Evolutionary conservation across 1,139 yeast species (phyloP), one percentile per base, ranked within the genome.

Genomic region (Maudiozyma humilis): DNA sequence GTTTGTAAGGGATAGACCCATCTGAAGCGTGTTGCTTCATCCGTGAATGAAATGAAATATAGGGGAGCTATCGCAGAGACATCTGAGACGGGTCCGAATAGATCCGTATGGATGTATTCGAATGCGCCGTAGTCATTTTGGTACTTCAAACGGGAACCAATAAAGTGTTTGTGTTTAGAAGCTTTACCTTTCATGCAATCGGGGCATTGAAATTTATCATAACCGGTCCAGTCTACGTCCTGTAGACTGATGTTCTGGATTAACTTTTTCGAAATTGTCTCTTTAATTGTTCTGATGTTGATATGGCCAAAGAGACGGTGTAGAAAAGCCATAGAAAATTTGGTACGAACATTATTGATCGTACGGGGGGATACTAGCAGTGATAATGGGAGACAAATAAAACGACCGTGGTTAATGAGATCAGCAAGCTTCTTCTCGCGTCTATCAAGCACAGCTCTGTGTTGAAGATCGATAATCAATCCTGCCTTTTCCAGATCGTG

Each of bases 11-110:
- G 47, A 31, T 35, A 45, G 7, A 39, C 42, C 43, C 44, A 47
- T 13, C 41, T 32, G 35, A 34, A 44, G 14, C 44, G 13, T 7
- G 47, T 39, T 3, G 14, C 33, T 32, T 44, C 46, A 32, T 47
- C 49, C n/a, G 43, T 39, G 41, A 43, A 47, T 2, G 45, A 16
- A 20, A 47, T 39, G 31, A 45, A 46, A 32, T 44, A 41, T 12
- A 13, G 18, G 7, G 45, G 41, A 19, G 20, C 20, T 17, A 36
- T 31, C n/a, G 23, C 20, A 6, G 37, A 25, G n/a, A 36, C 27
- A 30, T 34, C 33, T 16, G 37, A 25, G n/a, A 41, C 40, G 7
- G 50, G 51, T 14, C 51, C 51, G 36, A 44, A 45, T 3, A 47
- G 14, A 19, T 42, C 48, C 13, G 47, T 29, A 27, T 44, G 47